phyloP scores from a whole-genome alignment of 441 rosid genomes.

The Pelargonium australe region DNA sequence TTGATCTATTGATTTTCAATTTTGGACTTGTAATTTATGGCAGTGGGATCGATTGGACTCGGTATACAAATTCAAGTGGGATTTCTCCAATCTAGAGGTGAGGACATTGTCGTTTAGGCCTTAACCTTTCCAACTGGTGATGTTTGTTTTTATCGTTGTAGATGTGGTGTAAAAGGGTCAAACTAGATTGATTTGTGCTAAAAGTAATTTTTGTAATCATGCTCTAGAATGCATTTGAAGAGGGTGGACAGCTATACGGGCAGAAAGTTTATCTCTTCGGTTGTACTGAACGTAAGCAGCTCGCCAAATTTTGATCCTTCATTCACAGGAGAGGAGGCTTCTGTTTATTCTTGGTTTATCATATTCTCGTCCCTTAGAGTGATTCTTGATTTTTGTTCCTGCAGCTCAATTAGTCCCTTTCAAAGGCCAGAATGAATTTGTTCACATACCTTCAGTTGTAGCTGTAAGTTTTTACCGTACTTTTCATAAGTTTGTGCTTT shows the following conservation, averaged over 20 bases:
- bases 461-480: slow-evolving; percentile 54
- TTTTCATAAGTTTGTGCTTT: neutral
- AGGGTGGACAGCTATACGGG: slow-evolving; percentile 71
- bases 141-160: neutral
- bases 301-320: slow-evolving; percentile 6
- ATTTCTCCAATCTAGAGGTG: slow-evolving; percentile 84
- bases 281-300: slow-evolving; percentile 85
- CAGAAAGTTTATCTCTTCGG: slow-evolving; percentile 80
- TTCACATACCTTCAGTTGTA: slow-evolving; percentile 66
- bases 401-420: slow-evolving; percentile 82
- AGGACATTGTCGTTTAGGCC: slow-evolving; percentile 16
- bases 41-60: slow-evolving; percentile 94
- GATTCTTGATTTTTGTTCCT: slow-evolving; percentile 18
- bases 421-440: slow-evolving; percentile 43
- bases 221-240: slow-evolving; percentile 79
- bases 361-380: slow-evolving; percentile 7
- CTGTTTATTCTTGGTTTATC: slow-evolving; percentile 7
- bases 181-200: slow-evolving; percentile 14
- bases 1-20: neutral
- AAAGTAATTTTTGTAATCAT: slow-evolving; percentile 16
- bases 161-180: neutral
- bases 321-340: neutral
- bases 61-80: slow-evolving; percentile 69
- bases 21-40: slow-evolving; percentile 3
- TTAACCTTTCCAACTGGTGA: neutral